Base-by-base conservation (phyloP, 371 early-diverging fungal genomes). In the Mucor irregularis region DNA sequence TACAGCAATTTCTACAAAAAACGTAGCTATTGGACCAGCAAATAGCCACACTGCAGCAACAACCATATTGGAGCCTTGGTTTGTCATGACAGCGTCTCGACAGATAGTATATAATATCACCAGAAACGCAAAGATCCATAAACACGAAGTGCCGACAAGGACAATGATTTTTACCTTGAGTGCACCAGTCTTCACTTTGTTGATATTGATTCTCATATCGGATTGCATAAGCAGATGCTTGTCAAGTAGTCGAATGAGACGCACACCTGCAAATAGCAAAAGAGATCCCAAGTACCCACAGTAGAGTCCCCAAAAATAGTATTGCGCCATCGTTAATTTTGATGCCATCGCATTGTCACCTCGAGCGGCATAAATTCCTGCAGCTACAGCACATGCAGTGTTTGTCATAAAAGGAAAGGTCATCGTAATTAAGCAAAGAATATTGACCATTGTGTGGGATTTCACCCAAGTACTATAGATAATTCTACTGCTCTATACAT, bases 181-280 rank as follows among this genome's bases (percentile, higher is more conserved):
- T 9, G 54, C 47, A 10, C 73, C 69, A 0, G 58, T 66, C 48
- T 55, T 69, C n/a, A 69, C 58, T 31, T 66, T 69, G 11, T 37
- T 46, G 16, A 60, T 50, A 37, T 62, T 63, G 5, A 53, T 30
- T 5, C 57, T 56, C n/a, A 62, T 43, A 29, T 61, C 56, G 1
- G 57, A 45, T 35, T 69, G 66, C 19, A 52, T 49, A 6, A n/a
- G 24, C 21, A 73, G 38, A 46, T 67, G 60, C 11, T 61, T 64
- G 3, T 60, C 38, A 7, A 71, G 45, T 24, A 71, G 24, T 2
- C 55, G 64, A 22, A 67, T 22, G 4, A 71, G 49, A 25, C 57
- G 56, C 26, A 61, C 16, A 34, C 71, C 71, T 9, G 71, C 61
- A 56, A 61, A 21, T 13, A 70, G 30, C 40, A 70, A 60, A 22